A percentile compares a stretch with the other conserved stretches of the same genome.
These are phyloP conservation scores for Eucalyptus lansdowneana DNA, from an alignment of 345 rosid species.

Conservation along the genomic window DNA sequence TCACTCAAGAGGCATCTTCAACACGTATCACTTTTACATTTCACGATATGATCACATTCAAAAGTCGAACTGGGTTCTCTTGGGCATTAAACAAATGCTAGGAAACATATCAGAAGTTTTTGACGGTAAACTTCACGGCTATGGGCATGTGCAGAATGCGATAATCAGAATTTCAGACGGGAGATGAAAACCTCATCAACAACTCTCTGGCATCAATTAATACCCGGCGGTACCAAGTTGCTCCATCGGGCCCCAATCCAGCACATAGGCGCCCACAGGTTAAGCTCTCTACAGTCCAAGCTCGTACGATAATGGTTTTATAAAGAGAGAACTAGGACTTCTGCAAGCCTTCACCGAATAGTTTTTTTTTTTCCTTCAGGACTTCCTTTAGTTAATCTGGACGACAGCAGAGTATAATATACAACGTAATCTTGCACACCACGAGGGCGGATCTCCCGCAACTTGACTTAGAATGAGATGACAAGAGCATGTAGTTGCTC, in stretches of 20 bases:
- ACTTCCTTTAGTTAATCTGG: not conserved
- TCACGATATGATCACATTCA: not conserved
- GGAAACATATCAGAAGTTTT: not conserved
- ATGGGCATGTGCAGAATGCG: not conserved
- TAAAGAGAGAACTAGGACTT: not conserved
- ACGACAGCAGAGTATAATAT: not conserved
- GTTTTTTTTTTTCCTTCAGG: not conserved
- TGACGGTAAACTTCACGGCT: not conserved
- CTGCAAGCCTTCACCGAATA: not conserved
- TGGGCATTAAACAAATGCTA: not conserved
- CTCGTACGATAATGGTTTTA: not conserved
- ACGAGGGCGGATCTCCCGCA: not conserved
- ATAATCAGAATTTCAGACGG: not conserved
- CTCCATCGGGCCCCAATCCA: not conserved
- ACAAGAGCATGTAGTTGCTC: not conserved
- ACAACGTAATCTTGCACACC: not conserved
- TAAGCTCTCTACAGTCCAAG: not conserved
- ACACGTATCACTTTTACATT: not conserved
- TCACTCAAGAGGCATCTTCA: not conserved
- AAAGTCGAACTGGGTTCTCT: not conserved
- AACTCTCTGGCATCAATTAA: not conserved
- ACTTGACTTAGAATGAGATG: not conserved
- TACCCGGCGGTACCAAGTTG: not conserved
- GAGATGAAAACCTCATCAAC: not conserved
- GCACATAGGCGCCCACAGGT: not conserved